Percentiles rank a stretch among this genome's conserved stretches.
phyloP scores from a whole-genome alignment of 345 rosid genomes.

The Aquilaria yunnanensis region DNA sequence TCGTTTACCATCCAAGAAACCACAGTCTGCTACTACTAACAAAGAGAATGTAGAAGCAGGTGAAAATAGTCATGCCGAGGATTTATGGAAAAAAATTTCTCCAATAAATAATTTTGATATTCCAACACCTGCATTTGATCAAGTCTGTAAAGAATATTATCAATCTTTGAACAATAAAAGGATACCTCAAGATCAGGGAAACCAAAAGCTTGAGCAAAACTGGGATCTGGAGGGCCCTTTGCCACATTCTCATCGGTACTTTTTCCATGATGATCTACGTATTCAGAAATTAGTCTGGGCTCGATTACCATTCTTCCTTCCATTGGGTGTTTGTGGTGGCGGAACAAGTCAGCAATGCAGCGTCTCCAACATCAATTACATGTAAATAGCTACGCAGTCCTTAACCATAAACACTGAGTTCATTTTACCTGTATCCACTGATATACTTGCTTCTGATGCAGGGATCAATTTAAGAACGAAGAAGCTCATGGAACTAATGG shows the following conservation, averaged over 20 bases:
- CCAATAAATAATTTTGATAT: slow-evolving; percentile 33
- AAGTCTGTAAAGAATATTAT: slow-evolving; percentile 72
- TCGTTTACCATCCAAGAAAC: too few relatives aligned
- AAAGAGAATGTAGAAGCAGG: slow-evolving; percentile 23
- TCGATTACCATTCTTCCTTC: slow-evolving; percentile 70
- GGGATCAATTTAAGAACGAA: slow-evolving; percentile 67
- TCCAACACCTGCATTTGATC: slow-evolving; percentile 79
- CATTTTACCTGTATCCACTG: neutral
- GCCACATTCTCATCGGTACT: slow-evolving; percentile 74
- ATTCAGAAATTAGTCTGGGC: slow-evolving; percentile 42
- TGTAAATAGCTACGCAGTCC: slow-evolving; percentile 28
- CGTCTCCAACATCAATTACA: slow-evolving; percentile 53
- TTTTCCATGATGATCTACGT: slow-evolving; percentile 71
- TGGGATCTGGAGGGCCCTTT: slow-evolving; percentile 31
- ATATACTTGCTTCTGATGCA: slow-evolving; percentile 22
- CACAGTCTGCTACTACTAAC: neutral
- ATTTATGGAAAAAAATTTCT: slow-evolving; percentile 67
- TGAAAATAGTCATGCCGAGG: slow-evolving; percentile 24
- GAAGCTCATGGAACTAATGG: slow-evolving; percentile 39
- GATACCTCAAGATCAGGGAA: slow-evolving; percentile 22
- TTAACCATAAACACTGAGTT: slow-evolving; percentile 2
- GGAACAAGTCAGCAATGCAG: slow-evolving; percentile 27
- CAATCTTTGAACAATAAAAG: slow-evolving; percentile 36
- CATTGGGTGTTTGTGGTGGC: slow-evolving; percentile 33
- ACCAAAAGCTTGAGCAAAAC: slow-evolving; percentile 23